Base-by-base conservation (phyloP, 768 basidiomycete species). In the Mycena leptocephala region DNA sequence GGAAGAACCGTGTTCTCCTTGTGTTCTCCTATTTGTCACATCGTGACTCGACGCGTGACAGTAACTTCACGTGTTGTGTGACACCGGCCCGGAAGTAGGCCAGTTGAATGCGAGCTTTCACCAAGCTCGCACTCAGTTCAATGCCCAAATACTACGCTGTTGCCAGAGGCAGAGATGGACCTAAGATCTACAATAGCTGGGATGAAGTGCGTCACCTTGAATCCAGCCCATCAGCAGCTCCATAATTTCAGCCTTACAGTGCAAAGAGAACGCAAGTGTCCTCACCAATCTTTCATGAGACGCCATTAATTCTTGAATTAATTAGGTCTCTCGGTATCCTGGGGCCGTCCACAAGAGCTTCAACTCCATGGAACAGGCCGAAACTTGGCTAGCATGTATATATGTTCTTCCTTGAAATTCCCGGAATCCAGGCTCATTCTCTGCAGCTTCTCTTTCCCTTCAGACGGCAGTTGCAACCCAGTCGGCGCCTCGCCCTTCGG, bases 101-200 rank as follows among this genome's bases (percentile, higher is more conserved):
- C n/a, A n/a, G n/a, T 6, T 20, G 30, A 7, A 51, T 59, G n/a
- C 35, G 37, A 39, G 59, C 35, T 62, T n/a, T 30, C 16, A 58
- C n/a, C 14, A 74, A 48, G n/a, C 55, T 61, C 26, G 43, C 43
- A 26, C 56, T 20, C 35, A 33, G 58, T 33, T 55, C 55, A 26
- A 76, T 72, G 67, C 48, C 74, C 46, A 93, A 92, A 76, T 93
- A 84, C 76, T 94, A 94, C 68, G 94, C 93, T 4, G 93, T 94
- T 1, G 84, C 86, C 43, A 82, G 87, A 46, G 94, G 94, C 2
- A 85, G 91, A 32, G 85, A 89, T 72, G 93, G 92, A 2, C 89
- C 91, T 0, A 88, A 85, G 43, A 89, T 95, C 20, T 94, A 92
- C 62, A 79, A 82, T 1, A 87, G 85, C 18, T 94, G 94, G 94